Percentiles rank a stretch among this genome's conserved stretches.
These are phyloP conservation scores for Aspergillus phoenicis DNA, from an alignment of 2,329 filamentous ascomycete species.

Conservation along the genomic window DNA sequence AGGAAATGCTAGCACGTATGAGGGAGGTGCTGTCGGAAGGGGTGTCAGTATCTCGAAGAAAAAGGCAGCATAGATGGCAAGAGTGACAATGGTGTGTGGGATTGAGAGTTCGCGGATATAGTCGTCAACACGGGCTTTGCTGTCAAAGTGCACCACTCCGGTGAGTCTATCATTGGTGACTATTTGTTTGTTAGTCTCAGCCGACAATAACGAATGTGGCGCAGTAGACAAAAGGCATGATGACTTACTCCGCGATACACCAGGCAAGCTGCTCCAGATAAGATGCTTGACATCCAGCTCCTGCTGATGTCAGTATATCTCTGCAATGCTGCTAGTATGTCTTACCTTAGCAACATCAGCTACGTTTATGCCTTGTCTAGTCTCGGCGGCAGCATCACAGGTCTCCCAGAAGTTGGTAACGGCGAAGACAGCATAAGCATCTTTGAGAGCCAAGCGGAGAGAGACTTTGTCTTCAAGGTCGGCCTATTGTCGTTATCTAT, in stretches of 20 bases:
- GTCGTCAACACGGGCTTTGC: slow-evolving; percentile 57
- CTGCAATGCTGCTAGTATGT: slow-evolving; percentile 18
- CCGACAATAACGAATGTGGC: neutral
- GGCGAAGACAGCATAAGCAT: slow-evolving; percentile 48
- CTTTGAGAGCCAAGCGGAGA: slow-evolving; percentile 48
- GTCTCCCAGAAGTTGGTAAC: slow-evolving; percentile 9
- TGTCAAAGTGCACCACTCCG: slow-evolving; percentile 55
- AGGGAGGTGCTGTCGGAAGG: neutral
- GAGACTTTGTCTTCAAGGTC: slow-evolving; percentile 52
- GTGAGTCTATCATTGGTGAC: slow-evolving; percentile 33
- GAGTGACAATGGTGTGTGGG: slow-evolving; percentile 6
- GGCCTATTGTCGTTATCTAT: slow-evolving; percentile 36
- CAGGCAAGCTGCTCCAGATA: slow-evolving; percentile 21
- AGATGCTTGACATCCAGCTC: slow-evolving; percentile 10
- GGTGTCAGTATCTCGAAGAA: slow-evolving; percentile 9
- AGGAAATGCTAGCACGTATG: neutral
- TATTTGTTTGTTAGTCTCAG: neutral
- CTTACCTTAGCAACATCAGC: slow-evolving; percentile 28
- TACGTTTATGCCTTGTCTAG: slow-evolving; percentile 23
- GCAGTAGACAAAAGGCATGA: neutral
- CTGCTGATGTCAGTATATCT: neutral
- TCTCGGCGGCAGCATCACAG: slow-evolving; percentile 14
- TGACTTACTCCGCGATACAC: slow-evolving; percentile 26
- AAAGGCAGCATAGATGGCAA: slow-evolving; percentile 22
- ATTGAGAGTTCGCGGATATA: slow-evolving; percentile 46